Conservation (phyloP, 2,329 filamentous ascomycete species). For the Phyllosticta citribraziliensis region DNA sequence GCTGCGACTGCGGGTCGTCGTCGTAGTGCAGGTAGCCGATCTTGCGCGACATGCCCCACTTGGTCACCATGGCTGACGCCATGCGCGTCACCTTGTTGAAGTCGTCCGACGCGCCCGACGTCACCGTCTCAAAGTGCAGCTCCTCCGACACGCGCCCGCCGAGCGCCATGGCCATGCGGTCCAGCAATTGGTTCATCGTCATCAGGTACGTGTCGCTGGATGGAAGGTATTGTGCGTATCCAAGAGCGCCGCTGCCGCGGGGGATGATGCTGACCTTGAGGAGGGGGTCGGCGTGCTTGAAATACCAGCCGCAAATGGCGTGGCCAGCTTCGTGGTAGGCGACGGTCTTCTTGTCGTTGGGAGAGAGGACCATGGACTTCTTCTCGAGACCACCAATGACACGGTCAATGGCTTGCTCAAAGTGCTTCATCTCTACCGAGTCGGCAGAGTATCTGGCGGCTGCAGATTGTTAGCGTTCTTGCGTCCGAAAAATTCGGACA, state of each 20-base stretch:
- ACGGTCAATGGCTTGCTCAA: constrained; percentile 95
- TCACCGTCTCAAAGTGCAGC: constrained; percentile 92
- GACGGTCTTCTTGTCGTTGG: constrained; percentile 89
- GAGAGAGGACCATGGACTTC: constrained; percentile 88
- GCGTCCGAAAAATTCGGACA: neutral
- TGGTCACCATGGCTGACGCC: constrained; percentile 97
- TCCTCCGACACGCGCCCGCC: constrained; percentile 93
- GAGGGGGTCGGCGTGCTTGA: constrained; percentile 90
- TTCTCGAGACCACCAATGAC: constrained; percentile 94
- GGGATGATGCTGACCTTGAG: constrained; percentile 99
- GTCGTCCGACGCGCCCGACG: constrained; percentile 87
- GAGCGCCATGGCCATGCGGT: constrained; percentile 99
- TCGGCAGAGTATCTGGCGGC: constrained; percentile 76
- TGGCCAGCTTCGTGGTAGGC: constrained; percentile 98
- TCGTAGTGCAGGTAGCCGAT: constrained; percentile 90
- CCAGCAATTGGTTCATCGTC: constrained; percentile 93
- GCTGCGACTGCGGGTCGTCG: constrained; percentile 64
- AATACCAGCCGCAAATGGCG: constrained; percentile 97
- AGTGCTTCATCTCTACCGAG: constrained; percentile 78
- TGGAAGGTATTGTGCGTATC: constrained; percentile 96
- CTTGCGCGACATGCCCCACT: constrained; percentile 96
- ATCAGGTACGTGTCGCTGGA: constrained; percentile 86
- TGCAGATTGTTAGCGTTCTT: constrained; percentile 39
- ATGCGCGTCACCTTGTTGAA: constrained; percentile 97
- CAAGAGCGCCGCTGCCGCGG: constrained; percentile 82